Evolutionary conservation across 768 basidiomycete species (phyloP), one percentile per base, ranked within the genome.

Genomic region (Russula dissimulans): DNA sequence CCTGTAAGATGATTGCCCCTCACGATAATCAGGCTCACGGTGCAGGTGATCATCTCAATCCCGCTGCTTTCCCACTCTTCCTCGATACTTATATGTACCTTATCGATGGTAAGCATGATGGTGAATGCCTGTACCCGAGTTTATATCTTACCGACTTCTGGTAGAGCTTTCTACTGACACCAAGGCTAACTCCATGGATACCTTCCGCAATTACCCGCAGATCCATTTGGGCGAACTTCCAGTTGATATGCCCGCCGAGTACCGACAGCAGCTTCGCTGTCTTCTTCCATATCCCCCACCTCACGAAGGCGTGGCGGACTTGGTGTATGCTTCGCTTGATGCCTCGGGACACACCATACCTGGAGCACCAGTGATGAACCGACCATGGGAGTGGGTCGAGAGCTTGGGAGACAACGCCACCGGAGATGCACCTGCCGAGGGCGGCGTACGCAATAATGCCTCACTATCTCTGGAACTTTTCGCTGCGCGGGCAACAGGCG

Each of bases 311-410:
- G 82, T 87, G 4, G 69, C 78, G 9, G 77, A 85, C 61, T 79
- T 92, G 36, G 77, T 80, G 3, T 79, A 79, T 49, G 79, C 81
- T 3, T 77, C 83, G 60, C 78, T 78, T 31, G 86, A 89, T 63
- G 47, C 71, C 17, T 73, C 72, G 12, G 86, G 86, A 0, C 75
- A 77, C 17, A 60, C 81, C 5, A 67, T 82, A 3, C 74, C 76
- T 60, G 77, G 79, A 18, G 68, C 72, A 4, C 77, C 80, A 2
- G 85, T 91, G 17, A 75, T 81, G 58, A 88, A 90, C 71, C 80
- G 83, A 36, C 87, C 90, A 4, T 92, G 89, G 89, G 89, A 92
- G 70, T 91, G 89, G 89, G 81, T 85, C 7, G 89, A 92, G 70
- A 82, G 86, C 68, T 67, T 91, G 3, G 88, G 88, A 9, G 85